Conservation (phyloP, 306 rosid genomes). For the Begonia masoniana region DNA sequence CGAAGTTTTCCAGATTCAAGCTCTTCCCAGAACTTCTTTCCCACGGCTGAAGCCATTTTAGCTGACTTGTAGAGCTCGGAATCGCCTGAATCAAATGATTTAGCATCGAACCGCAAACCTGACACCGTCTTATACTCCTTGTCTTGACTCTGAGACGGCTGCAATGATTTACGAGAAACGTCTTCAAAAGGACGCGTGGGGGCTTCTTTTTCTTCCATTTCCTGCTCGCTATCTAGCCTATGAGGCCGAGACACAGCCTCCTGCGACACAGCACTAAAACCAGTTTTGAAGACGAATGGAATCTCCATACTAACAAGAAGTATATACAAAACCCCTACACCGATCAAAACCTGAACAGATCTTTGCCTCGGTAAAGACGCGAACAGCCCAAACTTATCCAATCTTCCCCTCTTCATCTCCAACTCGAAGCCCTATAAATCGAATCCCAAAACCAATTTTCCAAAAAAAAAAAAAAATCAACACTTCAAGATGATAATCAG, state of each 20-base stretch:
- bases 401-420: conserved; percentile 50
- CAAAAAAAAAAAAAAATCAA: not conserved
- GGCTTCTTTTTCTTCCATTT: conserved; percentile 38
- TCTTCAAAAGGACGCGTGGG: conserved; percentile 47
- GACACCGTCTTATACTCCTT: conserved; percentile 24
- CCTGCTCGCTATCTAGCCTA: conserved; percentile 28
- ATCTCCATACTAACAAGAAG: conserved; percentile 52
- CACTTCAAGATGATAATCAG: not conserved
- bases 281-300: conserved; percentile 51
- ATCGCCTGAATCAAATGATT: conserved; percentile 27
- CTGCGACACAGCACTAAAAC: conserved; percentile 23
- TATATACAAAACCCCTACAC: conserved; percentile 36
- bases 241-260: conserved; percentile 25
- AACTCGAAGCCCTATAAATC: not conserved
- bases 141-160: conserved; percentile 37
- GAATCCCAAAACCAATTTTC: not conserved
- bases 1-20: conserved; percentile 28
- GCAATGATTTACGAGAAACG: conserved; percentile 26
- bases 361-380: conserved; percentile 46
- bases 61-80: conserved; percentile 50
- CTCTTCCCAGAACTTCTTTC: conserved; percentile 45
- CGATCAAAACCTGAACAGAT: conserved; percentile 52
- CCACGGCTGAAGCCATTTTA: conserved; percentile 39
- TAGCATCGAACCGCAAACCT: conserved; percentile 31
- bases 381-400: conserved; percentile 27